Conservation (phyloP, 1,284 basidiomycete genomes). For the Leccinum cinnamomeum region DNA sequence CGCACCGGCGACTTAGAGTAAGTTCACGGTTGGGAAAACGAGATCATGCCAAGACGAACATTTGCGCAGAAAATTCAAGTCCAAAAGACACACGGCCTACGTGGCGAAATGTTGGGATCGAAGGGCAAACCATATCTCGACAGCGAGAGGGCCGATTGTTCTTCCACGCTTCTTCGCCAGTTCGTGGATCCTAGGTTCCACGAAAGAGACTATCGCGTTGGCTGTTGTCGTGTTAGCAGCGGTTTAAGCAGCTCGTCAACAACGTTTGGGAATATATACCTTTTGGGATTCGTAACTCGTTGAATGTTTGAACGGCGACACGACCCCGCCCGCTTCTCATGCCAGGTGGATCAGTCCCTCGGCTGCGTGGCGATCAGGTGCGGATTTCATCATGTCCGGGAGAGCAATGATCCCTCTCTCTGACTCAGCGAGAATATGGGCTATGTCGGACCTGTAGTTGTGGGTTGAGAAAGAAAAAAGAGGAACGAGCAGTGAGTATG, state of each 20-base stretch:
- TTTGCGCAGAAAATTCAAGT: not conserved
- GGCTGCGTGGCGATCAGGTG: too few species aligned
- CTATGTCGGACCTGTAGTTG: too few species aligned
- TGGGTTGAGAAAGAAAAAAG: too few species aligned
- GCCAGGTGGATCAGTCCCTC: too few species aligned
- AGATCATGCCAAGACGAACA: not conserved
- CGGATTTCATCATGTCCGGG: too few species aligned
- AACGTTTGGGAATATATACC: not conserved
- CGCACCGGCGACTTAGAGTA: not conserved
- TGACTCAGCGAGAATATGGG: too few species aligned
- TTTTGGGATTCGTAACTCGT: not conserved
- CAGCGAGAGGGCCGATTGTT: not conserved
- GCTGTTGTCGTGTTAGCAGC: not conserved
- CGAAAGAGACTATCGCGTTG: not conserved
- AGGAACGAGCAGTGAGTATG: too few species aligned
- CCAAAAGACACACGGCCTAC: not conserved
- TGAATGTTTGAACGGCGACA: too few species aligned
- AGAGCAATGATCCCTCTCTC: too few species aligned
- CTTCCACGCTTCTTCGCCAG: not conserved
- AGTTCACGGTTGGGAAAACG: not conserved
- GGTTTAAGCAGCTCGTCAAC: not conserved
- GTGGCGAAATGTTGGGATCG: conserved; percentile 33
- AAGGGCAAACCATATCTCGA: too few species aligned
- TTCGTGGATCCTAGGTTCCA: not conserved
- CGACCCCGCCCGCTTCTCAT: too few species aligned